Conservation (phyloP, 2,329 filamentous ascomycete genomes). For the Nemania diffusa region DNA sequence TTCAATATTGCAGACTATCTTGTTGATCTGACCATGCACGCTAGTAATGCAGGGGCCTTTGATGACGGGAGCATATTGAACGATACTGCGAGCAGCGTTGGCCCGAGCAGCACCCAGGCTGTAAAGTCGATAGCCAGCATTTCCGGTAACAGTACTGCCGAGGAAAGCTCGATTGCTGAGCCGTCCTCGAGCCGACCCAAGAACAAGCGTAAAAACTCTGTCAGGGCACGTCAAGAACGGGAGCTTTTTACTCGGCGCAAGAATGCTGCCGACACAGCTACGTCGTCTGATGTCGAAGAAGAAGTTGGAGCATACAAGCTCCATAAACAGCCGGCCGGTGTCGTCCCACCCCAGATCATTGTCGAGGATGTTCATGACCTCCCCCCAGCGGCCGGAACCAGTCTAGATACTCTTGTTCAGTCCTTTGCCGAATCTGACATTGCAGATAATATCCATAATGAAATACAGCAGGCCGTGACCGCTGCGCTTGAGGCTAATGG, state of each 20-base stretch:
- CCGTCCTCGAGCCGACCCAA: slow-evolving; percentile 72
- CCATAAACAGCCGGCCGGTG: slow-evolving; percentile 56
- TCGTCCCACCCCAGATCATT: slow-evolving; percentile 65
- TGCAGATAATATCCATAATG: slow-evolving; percentile 76
- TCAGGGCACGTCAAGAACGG: slow-evolving; percentile 86
- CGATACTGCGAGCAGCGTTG: slow-evolving; percentile 71
- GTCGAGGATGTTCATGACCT: slow-evolving; percentile 76
- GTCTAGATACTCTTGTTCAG: slow-evolving; percentile 82
- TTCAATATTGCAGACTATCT: slow-evolving; percentile 99
- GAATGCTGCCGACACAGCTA: slow-evolving; percentile 70
- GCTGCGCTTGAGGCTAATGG: slow-evolving; percentile 75
- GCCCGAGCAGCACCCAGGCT: slow-evolving; percentile 86
- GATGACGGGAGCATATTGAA: slow-evolving; percentile 64
- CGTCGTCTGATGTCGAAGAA: slow-evolving; percentile 66
- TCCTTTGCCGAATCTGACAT: slow-evolving; percentile 84
- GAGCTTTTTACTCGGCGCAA: slow-evolving; percentile 89
- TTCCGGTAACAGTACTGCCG: slow-evolving; percentile 78
- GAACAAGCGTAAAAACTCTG: slow-evolving; percentile 78
- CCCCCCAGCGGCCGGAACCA: slow-evolving; percentile 73
- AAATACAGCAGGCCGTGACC: slow-evolving; percentile 77
- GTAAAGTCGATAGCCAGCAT: slow-evolving; percentile 91
- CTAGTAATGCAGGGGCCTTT: slow-evolving; percentile 69
- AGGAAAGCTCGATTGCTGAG: slow-evolving; percentile 68
- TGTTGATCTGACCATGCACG: slow-evolving; percentile 98
- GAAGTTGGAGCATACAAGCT: slow-evolving; percentile 63